phyloP scores from a whole-genome alignment of 371 early-diverging fungal genomes.

The Rhizopus arrhizus region DNA sequence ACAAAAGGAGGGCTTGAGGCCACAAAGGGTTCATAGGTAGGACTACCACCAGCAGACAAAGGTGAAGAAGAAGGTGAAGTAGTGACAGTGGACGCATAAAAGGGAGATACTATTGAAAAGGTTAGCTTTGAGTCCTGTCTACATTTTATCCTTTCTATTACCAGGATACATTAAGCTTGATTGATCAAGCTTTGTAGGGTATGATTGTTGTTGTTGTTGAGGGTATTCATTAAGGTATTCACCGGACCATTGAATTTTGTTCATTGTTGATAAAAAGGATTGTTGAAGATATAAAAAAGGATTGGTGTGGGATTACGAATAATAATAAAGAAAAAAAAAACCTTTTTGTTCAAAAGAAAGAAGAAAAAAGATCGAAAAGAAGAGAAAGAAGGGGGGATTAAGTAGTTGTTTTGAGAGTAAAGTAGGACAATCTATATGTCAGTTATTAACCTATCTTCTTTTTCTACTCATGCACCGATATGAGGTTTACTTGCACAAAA shows the following conservation, averaged over 20 bases:
- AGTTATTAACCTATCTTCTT: too few relatives aligned
- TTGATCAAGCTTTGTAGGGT: slow-evolving; percentile 12
- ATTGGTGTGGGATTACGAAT: background rate
- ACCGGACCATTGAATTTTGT: background rate
- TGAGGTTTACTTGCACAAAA: too few relatives aligned
- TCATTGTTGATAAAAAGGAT: slow-evolving; percentile 5
- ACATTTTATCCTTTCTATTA: slow-evolving; percentile 25
- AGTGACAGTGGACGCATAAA: slow-evolving; percentile 15
- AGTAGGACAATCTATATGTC: too few relatives aligned
- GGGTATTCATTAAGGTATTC: slow-evolving; percentile 5
- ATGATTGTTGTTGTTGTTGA: background rate
- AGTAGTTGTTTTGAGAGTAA: too few relatives aligned
- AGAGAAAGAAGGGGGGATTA: too few relatives aligned
- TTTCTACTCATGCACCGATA: too few relatives aligned
- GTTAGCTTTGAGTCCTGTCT: background rate
- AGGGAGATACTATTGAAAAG: slow-evolving; percentile 19
- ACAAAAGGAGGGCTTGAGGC: slow-evolving; percentile 14
- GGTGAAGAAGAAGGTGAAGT: slow-evolving; percentile 19
- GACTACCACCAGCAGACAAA: slow-evolving; percentile 7
- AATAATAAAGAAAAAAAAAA: background rate
- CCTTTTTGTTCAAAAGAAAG: too few relatives aligned
- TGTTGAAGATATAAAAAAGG: background rate
- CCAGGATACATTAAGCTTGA: slow-evolving; percentile 37
- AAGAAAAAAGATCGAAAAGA: too few relatives aligned
- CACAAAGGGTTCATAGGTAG: slow-evolving; percentile 5